A percentile compares a stretch with the other conserved stretches of the same genome.
phyloP scores from a whole-genome alignment of 306 rosid genomes.

The Senna tora region DNA sequence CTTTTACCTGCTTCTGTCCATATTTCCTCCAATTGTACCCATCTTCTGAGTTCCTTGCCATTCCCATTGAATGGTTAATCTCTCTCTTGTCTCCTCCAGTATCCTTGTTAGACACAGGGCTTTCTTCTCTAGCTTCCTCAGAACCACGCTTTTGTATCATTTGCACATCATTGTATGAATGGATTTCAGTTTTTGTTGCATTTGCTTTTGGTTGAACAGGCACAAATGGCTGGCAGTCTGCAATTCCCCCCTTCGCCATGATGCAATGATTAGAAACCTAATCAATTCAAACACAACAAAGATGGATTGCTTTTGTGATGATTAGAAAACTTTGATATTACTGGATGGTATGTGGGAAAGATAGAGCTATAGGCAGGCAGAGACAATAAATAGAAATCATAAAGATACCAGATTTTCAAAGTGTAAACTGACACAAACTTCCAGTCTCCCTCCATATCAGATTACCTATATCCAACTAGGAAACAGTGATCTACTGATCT shows the following conservation, averaged over 20 bases:
- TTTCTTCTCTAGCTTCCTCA: constrained; percentile 46
- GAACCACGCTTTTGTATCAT: constrained; percentile 42
- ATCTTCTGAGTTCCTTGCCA: constrained; percentile 66
- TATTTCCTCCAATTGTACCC: constrained; percentile 97
- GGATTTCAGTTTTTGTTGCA: constrained; percentile 39
- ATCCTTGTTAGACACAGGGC: constrained; percentile 46
- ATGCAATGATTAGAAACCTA: constrained; percentile 41
- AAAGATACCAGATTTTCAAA: constrained; percentile 25
- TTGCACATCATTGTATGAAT: constrained; percentile 46
- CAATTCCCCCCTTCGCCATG: constrained; percentile 48
- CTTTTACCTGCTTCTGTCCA: constrained; percentile 95
- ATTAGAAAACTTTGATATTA: constrained; percentile 28
- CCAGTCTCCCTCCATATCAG: constrained; percentile 2
- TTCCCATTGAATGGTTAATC: constrained; percentile 46
- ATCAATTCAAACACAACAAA: constrained; percentile 32
- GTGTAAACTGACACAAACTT: constrained; percentile 2
- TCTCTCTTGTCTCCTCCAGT: constrained; percentile 54
- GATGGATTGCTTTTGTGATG: neutral
- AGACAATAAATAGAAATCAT: constrained; percentile 3
- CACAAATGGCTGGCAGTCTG: constrained; percentile 43
- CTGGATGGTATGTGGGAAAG: constrained; percentile 19
- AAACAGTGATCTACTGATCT: neutral
- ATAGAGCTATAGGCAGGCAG: neutral
- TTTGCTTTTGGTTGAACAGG: constrained; percentile 48
- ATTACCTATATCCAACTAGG: constrained; percentile 13